Conservation (phyloP, 768 basidiomycete genomes). For the Coprinopsis sp. region DNA sequence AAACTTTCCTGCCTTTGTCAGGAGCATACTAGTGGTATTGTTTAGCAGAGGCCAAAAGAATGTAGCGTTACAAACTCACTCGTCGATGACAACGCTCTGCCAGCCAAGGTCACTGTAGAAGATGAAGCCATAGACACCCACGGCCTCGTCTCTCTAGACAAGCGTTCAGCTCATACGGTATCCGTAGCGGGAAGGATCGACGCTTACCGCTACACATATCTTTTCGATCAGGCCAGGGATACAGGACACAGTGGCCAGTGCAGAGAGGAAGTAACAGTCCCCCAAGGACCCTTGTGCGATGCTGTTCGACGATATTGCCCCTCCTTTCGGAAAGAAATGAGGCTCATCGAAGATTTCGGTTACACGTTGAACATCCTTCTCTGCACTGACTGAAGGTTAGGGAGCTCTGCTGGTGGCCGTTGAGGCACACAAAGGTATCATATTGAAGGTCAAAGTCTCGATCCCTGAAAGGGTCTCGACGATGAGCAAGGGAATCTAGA, state of each 20-base stretch:
- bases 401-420: constrained; percentile 9
- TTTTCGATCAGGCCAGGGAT: constrained; percentile 42
- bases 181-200: not conserved
- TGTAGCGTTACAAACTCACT: constrained; percentile 42
- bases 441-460: constrained; percentile 54
- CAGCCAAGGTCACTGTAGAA: constrained; percentile 50
- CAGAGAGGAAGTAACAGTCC: constrained; percentile 53
- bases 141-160: constrained; percentile 41
- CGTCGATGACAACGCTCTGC: constrained; percentile 52
- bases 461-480: too few relatives aligned
- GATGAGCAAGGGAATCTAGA: too few relatives aligned
- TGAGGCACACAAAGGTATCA: constrained; percentile 41
- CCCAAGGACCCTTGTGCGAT: constrained; percentile 47
- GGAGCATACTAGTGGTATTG: constrained; percentile 37
- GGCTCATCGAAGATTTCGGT: constrained; percentile 49
- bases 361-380: constrained; percentile 40
- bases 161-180: not conserved
- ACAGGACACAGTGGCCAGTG: constrained; percentile 45
- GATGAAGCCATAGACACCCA: constrained; percentile 56
- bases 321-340: constrained; percentile 41
- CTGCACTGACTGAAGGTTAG: constrained; percentile 13
- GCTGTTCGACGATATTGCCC: constrained; percentile 35
- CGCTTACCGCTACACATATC: constrained; percentile 37
- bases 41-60: not conserved
- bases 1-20: constrained; percentile 45